A percentile compares a stretch with the other conserved stretches of the same genome.
phyloP scores from a whole-genome alignment of 2,329 filamentous ascomycete species.

The Botryosphaeria dothidea region DNA sequence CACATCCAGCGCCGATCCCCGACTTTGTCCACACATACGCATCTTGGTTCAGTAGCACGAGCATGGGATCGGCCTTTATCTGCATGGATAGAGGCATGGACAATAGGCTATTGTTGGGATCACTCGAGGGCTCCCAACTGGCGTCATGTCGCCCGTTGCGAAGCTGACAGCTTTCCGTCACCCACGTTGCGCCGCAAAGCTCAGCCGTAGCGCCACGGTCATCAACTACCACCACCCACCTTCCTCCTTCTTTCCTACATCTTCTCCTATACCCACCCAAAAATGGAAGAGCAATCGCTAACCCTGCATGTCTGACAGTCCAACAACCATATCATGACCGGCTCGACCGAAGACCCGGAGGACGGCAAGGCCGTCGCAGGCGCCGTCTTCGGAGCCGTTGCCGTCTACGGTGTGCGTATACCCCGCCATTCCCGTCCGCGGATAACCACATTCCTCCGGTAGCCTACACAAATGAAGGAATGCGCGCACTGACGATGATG shows the following conservation, averaged over 20 bases:
- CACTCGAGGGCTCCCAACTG: no score
- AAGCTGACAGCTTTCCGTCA: not conserved
- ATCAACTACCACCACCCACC: not conserved
- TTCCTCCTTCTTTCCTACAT: not conserved
- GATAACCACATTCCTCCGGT: not conserved
- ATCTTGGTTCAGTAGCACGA: not conserved
- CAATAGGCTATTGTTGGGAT: not conserved
- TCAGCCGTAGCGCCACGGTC: not conserved
- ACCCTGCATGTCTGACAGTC: constrained; percentile 38
- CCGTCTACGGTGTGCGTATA: constrained; percentile 79
- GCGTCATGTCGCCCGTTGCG: not conserved
- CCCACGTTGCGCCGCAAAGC: not conserved
- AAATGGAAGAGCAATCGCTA: constrained; percentile 21
- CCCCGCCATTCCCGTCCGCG: not conserved
- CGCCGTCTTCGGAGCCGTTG: constrained; percentile 84
- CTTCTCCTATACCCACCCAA: not conserved
- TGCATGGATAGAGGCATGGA: not conserved
- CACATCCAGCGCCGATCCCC: not conserved
- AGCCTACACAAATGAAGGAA: not conserved
- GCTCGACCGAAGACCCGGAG: constrained; percentile 67
- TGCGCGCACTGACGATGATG: not conserved
- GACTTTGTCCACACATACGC: not conserved
- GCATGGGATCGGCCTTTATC: not conserved
- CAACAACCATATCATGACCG: constrained; percentile 82
- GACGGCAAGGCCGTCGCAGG: constrained; percentile 77